Conservation (phyloP, 441 rosid genomes). For the Breynia disticha region DNA sequence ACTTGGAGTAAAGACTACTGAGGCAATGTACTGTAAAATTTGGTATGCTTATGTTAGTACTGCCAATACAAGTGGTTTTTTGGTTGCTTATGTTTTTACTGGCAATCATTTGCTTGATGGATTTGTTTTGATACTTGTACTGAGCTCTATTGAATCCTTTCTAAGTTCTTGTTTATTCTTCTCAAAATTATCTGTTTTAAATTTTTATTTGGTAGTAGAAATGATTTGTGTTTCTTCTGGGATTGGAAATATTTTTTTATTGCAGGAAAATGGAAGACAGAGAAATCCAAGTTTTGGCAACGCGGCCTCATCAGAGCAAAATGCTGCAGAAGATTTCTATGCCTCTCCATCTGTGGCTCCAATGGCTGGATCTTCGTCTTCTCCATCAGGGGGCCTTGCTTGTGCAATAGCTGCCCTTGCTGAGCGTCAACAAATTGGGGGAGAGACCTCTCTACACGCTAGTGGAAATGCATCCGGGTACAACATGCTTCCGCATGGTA, state of each 20-base stretch:
- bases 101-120: too few relatives aligned
- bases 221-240: not conserved
- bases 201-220: not conserved
- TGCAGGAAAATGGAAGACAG: slow-evolving; percentile 57
- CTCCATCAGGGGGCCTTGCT: slow-evolving; percentile 79
- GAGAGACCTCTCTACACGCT: slow-evolving; percentile 39
- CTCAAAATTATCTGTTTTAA: not conserved
- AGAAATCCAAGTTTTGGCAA: slow-evolving; percentile 30
- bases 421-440: slow-evolving; percentile 71
- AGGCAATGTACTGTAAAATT: too few relatives aligned
- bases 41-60: too few relatives aligned
- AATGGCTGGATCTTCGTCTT: slow-evolving; percentile 41
- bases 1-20: too few relatives aligned
- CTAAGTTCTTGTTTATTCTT: too few relatives aligned
- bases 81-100: too few relatives aligned
- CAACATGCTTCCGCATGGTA: slow-evolving; percentile 26
- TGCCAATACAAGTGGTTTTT: too few relatives aligned
- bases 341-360: slow-evolving; percentile 35
- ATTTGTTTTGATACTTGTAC: too few relatives aligned
- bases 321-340: slow-evolving; percentile 32
- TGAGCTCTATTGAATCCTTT: too few relatives aligned
- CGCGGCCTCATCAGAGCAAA: slow-evolving; percentile 38
- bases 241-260: not conserved
- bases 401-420: slow-evolving; percentile 88
- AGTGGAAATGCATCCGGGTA: slow-evolving; percentile 23